Base-by-base conservation (phyloP, 139 green algal genomes). In the Raphidocelis subcapitata region DNA sequence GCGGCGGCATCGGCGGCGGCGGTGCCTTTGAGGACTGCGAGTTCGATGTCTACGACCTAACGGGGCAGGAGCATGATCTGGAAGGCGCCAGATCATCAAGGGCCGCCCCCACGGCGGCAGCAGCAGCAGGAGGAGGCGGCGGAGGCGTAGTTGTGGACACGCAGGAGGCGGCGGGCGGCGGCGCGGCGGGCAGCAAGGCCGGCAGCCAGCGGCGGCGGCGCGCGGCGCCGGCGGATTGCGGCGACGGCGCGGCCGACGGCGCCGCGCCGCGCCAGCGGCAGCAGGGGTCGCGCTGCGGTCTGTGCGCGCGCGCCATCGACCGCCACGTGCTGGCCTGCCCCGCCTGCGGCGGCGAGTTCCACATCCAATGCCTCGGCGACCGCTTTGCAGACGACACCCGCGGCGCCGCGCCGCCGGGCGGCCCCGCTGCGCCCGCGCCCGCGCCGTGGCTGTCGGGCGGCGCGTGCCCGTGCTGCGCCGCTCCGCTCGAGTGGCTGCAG, bases 281-380 rank as follows among this genome's bases (percentile, higher is more conserved):
- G 24, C 28, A 26, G 16, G 1, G 32, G 24, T 26, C 31, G 26
- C n/a, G 67, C 24, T 74, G 84, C 63, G 51, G 49, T 24, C 18
- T 85, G 47, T 91, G 86, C 57, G 61, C 62, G 23, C 33, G 72
- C 18, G 60, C 72, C 8, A 73, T 80, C 32, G 74, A 68, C 16
- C 63, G 79, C 31, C 80, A 79, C 1, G 87, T 81, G 79, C 55
- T 82, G 29, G 44, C 26, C 1, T 90, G 84, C 62, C 23, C 4
- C 44, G 3, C 51, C 55, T 90, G 86, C 64, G 55, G 47, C 16
- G 32, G n/a, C 0, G 44, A 76, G 23, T 80, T 52, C 18, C 86
- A 91, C 52, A 49, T 85, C 15, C 82, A 84, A 26, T 91, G 84
- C 74, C 64, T 91, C 29, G 86, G 82, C 41, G 35, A 70, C 31